Base-by-base conservation (phyloP, 192 early-diverging fungal genomes). In the Linnemannia elongata region DNA sequence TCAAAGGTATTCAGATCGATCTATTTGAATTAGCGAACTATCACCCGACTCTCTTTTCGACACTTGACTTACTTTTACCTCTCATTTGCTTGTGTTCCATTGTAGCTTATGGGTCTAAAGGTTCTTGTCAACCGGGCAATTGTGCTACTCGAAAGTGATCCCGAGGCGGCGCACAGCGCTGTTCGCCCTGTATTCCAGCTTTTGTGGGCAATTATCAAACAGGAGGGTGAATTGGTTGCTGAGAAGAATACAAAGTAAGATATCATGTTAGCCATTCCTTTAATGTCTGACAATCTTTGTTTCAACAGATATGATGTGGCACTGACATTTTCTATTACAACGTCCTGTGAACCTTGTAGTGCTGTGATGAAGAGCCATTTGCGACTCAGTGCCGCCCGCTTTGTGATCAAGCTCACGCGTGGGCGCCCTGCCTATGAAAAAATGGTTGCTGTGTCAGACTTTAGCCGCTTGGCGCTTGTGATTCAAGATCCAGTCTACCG, bases 401-500 rank as follows among this genome's bases (percentile, higher is more conserved):
- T 92, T 12, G 79, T 97, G 69, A 74, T 97, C 35, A 92, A 94
- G 82, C 88, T 97, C 3, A 92, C 94, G 10, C 79, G 79, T 20
- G 74, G 77, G 9, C 80, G 80, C 12, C 73, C 88, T 5, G 81
- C 84, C 17, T 94, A 94, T 77, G 91, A 92, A 27, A 75, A 83
- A 39, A 75, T 92, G 73, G 84, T 97, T 10, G 86, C 91, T 9
- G 87, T 92, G 0, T 39, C 84, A 1, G 92, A 97, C 41, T 88
- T 93, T 71, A 83, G 90, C 74, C 89, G 88, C 24, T 76, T 98
- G 42, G 91, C 91, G n/a, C 85, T 95, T 44, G 88, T 92, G 12
- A 86, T 93, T 41, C 95, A 96, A 89, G 96, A 97, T 84, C 89
- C 95, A 8, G 93, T 95, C 79, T 97, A 91, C 80, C 91, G 96